These are phyloP conservation scores for Geosmithia putterillii DNA, from an alignment of 2,329 filamentous ascomycete genomes.

Conservation along the genomic window DNA sequence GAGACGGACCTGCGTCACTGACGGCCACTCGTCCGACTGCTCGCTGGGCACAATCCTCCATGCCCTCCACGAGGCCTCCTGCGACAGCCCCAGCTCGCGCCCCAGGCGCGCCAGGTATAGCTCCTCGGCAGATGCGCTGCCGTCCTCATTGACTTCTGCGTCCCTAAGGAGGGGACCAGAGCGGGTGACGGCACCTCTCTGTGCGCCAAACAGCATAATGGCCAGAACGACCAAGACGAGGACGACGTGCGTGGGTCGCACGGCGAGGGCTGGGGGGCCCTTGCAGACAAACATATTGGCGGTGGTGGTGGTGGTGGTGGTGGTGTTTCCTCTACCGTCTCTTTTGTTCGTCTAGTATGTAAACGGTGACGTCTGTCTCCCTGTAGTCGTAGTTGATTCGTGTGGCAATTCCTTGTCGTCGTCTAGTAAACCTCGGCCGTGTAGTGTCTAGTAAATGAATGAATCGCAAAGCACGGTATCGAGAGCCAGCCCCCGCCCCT, in stretches of 20 bases:
- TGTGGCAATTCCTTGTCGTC: background rate
- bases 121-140: conserved; percentile 14
- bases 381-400: too few relatives aligned
- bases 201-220: conserved; percentile 2
- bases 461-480: too few relatives aligned
- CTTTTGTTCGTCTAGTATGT: background rate
- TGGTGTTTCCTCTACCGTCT: background rate
- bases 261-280: conserved; percentile 9
- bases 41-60: conserved; percentile 18
- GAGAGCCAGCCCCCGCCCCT: background rate
- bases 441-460: too few relatives aligned
- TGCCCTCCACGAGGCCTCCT: conserved; percentile 18
- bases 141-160: conserved; percentile 5
- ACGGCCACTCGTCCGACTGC: conserved; percentile 12
- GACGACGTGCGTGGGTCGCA: conserved; percentile 8
- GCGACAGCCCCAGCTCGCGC: conserved; percentile 13
- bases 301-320: background rate
- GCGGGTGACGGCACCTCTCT: background rate
- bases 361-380: too few relatives aligned
- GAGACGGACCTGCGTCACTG: conserved; percentile 15
- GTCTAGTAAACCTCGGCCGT: too few relatives aligned
- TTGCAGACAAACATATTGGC: conserved; percentile 13
- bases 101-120: conserved; percentile 16
- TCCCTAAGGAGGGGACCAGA: conserved; percentile 1
- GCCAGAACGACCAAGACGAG: conserved; percentile 5